A percentile compares a stretch with the other conserved stretches of the same genome.
phyloP scores from a whole-genome alignment of 2,329 filamentous ascomycete species.

The Claviceps sorghi region DNA sequence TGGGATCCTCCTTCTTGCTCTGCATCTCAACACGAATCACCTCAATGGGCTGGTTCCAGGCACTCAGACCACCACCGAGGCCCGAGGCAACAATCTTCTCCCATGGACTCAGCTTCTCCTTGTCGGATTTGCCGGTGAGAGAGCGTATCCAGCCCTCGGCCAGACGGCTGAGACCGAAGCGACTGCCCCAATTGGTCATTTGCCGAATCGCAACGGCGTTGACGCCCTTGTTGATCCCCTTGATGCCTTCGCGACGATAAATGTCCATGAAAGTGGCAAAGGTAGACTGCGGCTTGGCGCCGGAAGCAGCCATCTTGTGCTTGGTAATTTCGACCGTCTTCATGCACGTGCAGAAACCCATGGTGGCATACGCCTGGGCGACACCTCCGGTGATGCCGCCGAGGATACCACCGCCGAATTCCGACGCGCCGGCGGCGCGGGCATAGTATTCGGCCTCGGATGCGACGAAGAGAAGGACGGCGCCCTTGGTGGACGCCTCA shows the following conservation, averaged over 20 bases:
- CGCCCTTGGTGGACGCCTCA: slow-evolving; percentile 98
- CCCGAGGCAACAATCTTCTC: slow-evolving; percentile 86
- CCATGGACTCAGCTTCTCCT: slow-evolving; percentile 58
- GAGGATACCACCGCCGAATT: slow-evolving; percentile 77
- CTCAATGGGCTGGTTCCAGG: slow-evolving; percentile 99
- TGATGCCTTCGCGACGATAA: slow-evolving; percentile 85
- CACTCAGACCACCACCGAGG: slow-evolving; percentile 83
- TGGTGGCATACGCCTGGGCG: slow-evolving; percentile 95
- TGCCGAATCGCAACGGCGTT: slow-evolving; percentile 97
- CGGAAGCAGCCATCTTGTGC: slow-evolving; percentile 76
- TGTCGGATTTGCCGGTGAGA: slow-evolving; percentile 61
- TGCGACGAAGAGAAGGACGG: slow-evolving; percentile 96
- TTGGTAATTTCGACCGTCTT: slow-evolving; percentile 99
- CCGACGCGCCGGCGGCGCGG: slow-evolving; percentile 63
- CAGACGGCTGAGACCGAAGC: slow-evolving; percentile 85
- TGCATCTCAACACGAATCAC: slow-evolving; percentile 99
- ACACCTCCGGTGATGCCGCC: slow-evolving; percentile 91
- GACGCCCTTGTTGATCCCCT: slow-evolving; percentile 95
- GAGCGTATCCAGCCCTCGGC: slow-evolving; percentile 79
- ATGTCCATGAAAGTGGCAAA: slow-evolving; percentile 95
- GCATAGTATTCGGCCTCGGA: slow-evolving; percentile 96
- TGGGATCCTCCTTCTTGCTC: slow-evolving; percentile 95
- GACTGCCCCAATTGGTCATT: slow-evolving; percentile 98
- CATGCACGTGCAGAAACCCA: slow-evolving; percentile 99
- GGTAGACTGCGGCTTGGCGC: slow-evolving; percentile 75